Evolutionary conservation across 148 eudicot species (phyloP).

Genomic region (Gaultheria prostrata): DNA sequence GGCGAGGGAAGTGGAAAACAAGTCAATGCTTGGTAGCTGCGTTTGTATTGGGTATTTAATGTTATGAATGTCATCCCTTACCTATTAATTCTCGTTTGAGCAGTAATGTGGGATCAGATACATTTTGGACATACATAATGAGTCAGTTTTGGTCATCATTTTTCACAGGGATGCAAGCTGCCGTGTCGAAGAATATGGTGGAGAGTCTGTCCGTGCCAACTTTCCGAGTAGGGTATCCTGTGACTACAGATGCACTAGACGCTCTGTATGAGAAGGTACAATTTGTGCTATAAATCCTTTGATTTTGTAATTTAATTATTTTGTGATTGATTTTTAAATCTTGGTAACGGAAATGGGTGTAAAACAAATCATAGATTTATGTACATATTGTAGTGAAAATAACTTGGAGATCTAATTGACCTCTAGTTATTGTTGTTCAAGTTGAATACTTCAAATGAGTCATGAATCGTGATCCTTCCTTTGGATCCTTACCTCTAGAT

Average conservation of each 20-base stretch:
- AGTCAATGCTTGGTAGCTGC: constrained; percentile 57
- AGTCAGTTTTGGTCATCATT: background rate
- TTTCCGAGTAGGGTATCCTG: constrained; percentile 86
- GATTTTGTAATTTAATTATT: background rate
- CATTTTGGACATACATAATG: background rate
- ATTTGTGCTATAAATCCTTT: background rate
- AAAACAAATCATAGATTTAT: constrained; percentile 52
- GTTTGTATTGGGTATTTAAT: constrained; percentile 77
- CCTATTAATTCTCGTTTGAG: background rate
- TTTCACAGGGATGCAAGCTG: constrained; percentile 71
- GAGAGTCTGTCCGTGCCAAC: constrained; percentile 92
- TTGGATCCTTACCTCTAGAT: background rate
- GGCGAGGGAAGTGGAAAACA: background rate
- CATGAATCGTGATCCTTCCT: constrained; percentile 11
- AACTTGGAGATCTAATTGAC: constrained; percentile 68
- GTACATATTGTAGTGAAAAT: constrained; percentile 74
- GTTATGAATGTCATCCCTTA: constrained; percentile 33
- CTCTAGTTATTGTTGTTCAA: constrained; percentile 19
- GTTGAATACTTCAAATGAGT: constrained; percentile 35
- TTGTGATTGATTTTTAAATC: background rate
- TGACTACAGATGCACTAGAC: constrained; percentile 87
- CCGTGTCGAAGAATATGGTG: constrained; percentile 88
- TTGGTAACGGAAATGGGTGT: background rate
- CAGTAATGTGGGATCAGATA: background rate
- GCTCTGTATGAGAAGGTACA: constrained; percentile 87